phyloP scores from a whole-genome alignment of 2,329 filamentous ascomycete species.

The Exophiala mesophila region DNA sequence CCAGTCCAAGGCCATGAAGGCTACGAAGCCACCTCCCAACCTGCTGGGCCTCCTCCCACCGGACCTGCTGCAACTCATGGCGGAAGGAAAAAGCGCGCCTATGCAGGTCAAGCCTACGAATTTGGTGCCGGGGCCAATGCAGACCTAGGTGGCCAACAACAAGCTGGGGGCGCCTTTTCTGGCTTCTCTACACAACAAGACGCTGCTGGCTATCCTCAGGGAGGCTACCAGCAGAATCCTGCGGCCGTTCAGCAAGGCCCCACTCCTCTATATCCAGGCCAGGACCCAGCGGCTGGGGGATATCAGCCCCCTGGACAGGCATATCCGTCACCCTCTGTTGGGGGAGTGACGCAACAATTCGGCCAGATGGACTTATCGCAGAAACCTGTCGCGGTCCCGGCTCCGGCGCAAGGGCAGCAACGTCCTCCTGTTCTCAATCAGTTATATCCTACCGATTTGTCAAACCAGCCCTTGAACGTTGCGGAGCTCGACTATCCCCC shows the following conservation, averaged over 20 bases:
- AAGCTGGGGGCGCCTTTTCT: slow-evolving; percentile 57
- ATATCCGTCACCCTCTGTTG: slow-evolving; percentile 59
- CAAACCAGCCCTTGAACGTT: slow-evolving; percentile 90
- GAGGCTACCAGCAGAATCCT: slow-evolving; percentile 39
- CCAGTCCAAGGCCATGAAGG: slow-evolving; percentile 35
- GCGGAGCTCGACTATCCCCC: slow-evolving; percentile 87
- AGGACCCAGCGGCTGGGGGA: slow-evolving; percentile 47
- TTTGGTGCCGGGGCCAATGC: slow-evolving; percentile 86
- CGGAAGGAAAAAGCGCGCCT: slow-evolving; percentile 77
- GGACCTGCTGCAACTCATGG: slow-evolving; percentile 26
- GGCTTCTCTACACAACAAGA: slow-evolving; percentile 55
- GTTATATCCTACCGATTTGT: slow-evolving; percentile 84
- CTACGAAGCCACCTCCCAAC: slow-evolving; percentile 34
- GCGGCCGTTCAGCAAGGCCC: slow-evolving; percentile 29
- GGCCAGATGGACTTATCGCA: slow-evolving; percentile 67
- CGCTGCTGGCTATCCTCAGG: slow-evolving; percentile 39
- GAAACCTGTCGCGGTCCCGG: slow-evolving; percentile 44
- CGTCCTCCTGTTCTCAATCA: slow-evolving; percentile 59
- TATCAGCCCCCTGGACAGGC: slow-evolving; percentile 65
- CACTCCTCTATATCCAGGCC: slow-evolving; percentile 33
- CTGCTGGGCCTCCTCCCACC: slow-evolving; percentile 31
- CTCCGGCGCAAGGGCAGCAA: slow-evolving; percentile 44
- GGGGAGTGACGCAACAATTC: slow-evolving; percentile 77
- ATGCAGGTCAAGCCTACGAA: slow-evolving; percentile 91
- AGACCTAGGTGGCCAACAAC: slow-evolving; percentile 45